Conservation (phyloP, 495 filamentous ascomycete genomes). For the Aspergillus incahuasiensis region DNA sequence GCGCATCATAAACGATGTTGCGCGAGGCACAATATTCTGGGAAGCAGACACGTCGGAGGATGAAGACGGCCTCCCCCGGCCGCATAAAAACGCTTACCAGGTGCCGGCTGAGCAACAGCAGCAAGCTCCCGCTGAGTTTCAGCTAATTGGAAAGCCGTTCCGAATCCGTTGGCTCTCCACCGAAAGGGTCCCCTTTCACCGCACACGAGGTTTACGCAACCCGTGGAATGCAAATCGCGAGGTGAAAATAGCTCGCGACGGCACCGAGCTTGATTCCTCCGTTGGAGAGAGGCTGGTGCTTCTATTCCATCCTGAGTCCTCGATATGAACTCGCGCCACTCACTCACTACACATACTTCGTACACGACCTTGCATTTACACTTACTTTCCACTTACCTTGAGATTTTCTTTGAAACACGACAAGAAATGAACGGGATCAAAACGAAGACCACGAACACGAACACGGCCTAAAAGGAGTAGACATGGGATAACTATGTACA, state of each 20-base stretch:
- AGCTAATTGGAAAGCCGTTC: conserved; percentile 90
- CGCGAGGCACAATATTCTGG: conserved; percentile 94
- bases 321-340: neutral
- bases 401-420: neutral
- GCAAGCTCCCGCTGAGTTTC: conserved; percentile 30
- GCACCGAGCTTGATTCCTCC: conserved; percentile 84
- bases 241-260: conserved; percentile 94
- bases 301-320: conserved; percentile 59
- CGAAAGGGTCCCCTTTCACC: conserved; percentile 81
- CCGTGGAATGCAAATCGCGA: conserved; percentile 95
- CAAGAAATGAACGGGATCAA: neutral
- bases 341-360: neutral
- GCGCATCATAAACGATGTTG: conserved; percentile 88
- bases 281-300: conserved; percentile 73
- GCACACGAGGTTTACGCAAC: conserved; percentile 85
- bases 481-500: conserved; percentile 1
- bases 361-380: neutral
- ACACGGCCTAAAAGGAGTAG: neutral
- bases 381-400: neutral
- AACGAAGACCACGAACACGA: conserved; percentile 1
- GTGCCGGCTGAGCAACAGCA: no score
- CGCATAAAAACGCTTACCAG: conserved; percentile 21
- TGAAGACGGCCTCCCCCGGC: conserved; percentile 31
- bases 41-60: conserved; percentile 68
- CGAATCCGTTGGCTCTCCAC: conserved; percentile 89